Evolutionary conservation across 2,329 filamentous ascomycete species (phyloP), one percentile per base, ranked within the genome.

Genomic region (Coleophoma crateriformis): DNA sequence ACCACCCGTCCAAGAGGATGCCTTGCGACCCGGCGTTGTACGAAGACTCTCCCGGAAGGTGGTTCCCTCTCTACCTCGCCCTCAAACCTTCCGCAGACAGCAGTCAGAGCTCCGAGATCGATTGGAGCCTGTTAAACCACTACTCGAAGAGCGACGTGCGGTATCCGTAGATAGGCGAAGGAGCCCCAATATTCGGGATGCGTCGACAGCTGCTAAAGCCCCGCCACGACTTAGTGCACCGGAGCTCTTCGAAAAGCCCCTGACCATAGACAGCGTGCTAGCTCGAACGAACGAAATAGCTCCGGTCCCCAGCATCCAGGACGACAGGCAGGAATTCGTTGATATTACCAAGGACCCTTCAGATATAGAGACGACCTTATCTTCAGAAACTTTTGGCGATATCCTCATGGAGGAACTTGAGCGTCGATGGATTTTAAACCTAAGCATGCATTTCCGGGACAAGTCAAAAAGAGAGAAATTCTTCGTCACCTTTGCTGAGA

Each of bases 401-500:
- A 74, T 81, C 59, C 78, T 96, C 56, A 82, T 87, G 56, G 82
- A 88, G 54, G 92, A 97, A 67, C 77, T 96, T 49, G 90, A 96
- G 62, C 81, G 77, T 53, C 85, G 81, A 62, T 99, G 94, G 94
- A 97, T 99, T 52, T 75, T 99, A 58, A 99, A 99, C 64, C 78
- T 97, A 52, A 96, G 90, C 69, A 96, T 99, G 94, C 90, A 96
- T 67, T 99, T 96, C 67, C 83, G 91, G 51, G 94, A 99, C 70
- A 85, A 87, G 61, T 95, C 91, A 12, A 88, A 88, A 60, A 81
- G 92, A 40, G 94, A 99, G 68, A 99, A 99, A 67, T 97, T 97
- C 73, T 99, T 97, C 67, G 85, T 99, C 55, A 97, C 94, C 0
- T 99, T 88, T 66, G 88, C 90, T 44, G 87, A 95, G 66, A 79